A percentile compares a stretch with the other conserved stretches of the same genome.
These are phyloP conservation scores for Sarocladium strictum DNA, from an alignment of 2,329 filamentous ascomycete species.

Conservation along the genomic window DNA sequence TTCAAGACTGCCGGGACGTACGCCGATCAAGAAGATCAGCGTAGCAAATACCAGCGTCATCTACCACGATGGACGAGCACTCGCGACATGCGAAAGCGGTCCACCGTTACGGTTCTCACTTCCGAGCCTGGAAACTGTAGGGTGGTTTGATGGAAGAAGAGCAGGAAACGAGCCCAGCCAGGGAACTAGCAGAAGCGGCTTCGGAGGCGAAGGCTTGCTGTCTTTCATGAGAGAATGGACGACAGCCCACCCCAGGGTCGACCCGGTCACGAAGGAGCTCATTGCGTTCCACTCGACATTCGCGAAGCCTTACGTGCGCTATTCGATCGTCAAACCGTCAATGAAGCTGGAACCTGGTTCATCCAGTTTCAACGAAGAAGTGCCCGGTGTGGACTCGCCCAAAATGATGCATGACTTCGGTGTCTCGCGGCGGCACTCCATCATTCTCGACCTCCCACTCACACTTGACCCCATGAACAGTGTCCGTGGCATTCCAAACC, in stretches of 20 bases:
- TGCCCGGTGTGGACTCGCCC: constrained; percentile 55
- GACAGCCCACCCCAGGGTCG: constrained; percentile 63
- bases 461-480: constrained; percentile 59
- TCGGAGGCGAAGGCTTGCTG: constrained; percentile 50
- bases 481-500: constrained; percentile 46
- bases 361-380: constrained; percentile 42
- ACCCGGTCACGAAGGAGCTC: constrained; percentile 58
- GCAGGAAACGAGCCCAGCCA: constrained; percentile 43
- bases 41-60: constrained; percentile 63
- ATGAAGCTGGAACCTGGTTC: constrained; percentile 18
- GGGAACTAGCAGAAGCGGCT: constrained; percentile 25
- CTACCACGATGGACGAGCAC: constrained; percentile 61
- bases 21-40: constrained; percentile 60
- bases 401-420: constrained; percentile 78
- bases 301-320: constrained; percentile 58
- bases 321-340: constrained; percentile 40
- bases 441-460: constrained; percentile 65
- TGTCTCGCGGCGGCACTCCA: constrained; percentile 53
- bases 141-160: constrained; percentile 59
- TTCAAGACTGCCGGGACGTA: constrained; percentile 51
- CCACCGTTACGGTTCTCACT: constrained; percentile 61
- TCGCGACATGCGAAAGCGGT: constrained; percentile 67
- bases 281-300: constrained; percentile 64
- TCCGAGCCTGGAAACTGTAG: constrained; percentile 60
- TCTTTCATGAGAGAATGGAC: constrained; percentile 66